phyloP scores from a whole-genome alignment of 1,284 basidiomycete genomes.

The Schizophyllum amplum region DNA sequence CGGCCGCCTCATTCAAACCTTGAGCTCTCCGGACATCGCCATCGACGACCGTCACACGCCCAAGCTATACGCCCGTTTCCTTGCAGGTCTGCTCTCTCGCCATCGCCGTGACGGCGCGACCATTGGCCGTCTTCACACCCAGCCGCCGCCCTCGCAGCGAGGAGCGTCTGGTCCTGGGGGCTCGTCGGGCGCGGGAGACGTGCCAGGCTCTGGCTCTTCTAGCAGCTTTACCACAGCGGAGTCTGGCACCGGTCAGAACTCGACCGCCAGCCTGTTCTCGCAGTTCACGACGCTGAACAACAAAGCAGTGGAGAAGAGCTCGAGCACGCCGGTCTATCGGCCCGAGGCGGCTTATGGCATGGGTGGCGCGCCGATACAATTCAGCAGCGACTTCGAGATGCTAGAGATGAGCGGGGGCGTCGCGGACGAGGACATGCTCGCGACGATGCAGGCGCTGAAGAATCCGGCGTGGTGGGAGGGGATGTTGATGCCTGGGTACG shows the following conservation, averaged over 20 bases:
- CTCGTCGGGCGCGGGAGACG: constrained; percentile 6
- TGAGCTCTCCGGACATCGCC: constrained; percentile 66
- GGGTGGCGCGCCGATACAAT: constrained; percentile 29
- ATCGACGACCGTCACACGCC: constrained; percentile 80
- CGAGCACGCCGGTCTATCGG: constrained; percentile 22
- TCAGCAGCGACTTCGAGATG: constrained; percentile 31
- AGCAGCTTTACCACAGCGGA: constrained; percentile 10
- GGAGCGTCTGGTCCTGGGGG: constrained; percentile 10
- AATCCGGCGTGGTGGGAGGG: constrained; percentile 66
- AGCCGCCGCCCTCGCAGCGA: constrained; percentile 27
- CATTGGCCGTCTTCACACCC: constrained; percentile 38
- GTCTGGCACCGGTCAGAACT: constrained; percentile 11
- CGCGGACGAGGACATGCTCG: constrained; percentile 52
- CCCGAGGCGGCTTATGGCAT: constrained; percentile 37
- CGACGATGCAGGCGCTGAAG: constrained; percentile 64
- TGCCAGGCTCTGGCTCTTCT: constrained; percentile 7
- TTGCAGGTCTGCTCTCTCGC: constrained; percentile 57
- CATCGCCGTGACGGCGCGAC: constrained; percentile 58
- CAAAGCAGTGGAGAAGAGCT: background rate
- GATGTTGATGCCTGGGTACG: constrained; percentile 77
- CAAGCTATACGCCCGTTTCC: constrained; percentile 72
- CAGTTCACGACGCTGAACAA: constrained; percentile 6
- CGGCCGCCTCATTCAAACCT: constrained; percentile 58
- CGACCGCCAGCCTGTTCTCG: constrained; percentile 4
- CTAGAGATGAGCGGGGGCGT: constrained; percentile 23